Base-by-base conservation (phyloP, 2,329 filamentous ascomycete genomes). In the Aspergillus tamarii region DNA sequence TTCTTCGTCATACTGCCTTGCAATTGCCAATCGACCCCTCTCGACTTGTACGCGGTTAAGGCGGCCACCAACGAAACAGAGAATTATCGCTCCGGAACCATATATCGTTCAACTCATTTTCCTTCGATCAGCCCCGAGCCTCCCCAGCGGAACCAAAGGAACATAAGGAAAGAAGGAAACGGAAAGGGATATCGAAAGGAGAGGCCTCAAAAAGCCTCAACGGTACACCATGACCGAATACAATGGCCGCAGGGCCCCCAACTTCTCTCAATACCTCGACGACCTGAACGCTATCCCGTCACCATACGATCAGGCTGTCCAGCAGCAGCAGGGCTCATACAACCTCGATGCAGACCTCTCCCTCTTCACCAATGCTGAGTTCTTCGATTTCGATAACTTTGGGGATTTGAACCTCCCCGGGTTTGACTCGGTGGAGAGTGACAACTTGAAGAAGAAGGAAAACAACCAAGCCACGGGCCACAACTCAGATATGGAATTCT, bases 221-320 rank as follows among this genome's bases (percentile, higher is more conserved):
- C 26, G 34, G 16, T 57, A 52, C 70, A 73, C 60, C 73, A 93
- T 93, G 91, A 88, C 91, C 77, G 86, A 84, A 76, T 93, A 88
- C 85, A 89, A 86, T 79, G 90, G 89, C 74, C 90, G 92, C 66
- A 89, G 91, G 75, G 91, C 87, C 72, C 90, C 92, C 74, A 96
- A 96, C 78, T 91, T 97, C 80, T 93, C 93, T 74, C 90, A 93
- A 75, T 96, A 95, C 82, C 85, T 97, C 69, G 90, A 92, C 73
- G 91, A 94, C 70, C 84, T 97, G 73, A 97, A 97, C 83, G 87
- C 85, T 53, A 83, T 90, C 61, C 85, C 85, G 2, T 83, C 88
- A 65, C 83, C 90, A 65, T 87, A 88, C 71, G 86, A 90, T 60
- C 84, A 89, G 65, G 85, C 85, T 32, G 75, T 78, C 48, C 81